Evolutionary conservation across 345 rosid genomes (phyloP), one percentile per base, ranked within the genome.

Genomic region (Populus ilicifolia): DNA sequence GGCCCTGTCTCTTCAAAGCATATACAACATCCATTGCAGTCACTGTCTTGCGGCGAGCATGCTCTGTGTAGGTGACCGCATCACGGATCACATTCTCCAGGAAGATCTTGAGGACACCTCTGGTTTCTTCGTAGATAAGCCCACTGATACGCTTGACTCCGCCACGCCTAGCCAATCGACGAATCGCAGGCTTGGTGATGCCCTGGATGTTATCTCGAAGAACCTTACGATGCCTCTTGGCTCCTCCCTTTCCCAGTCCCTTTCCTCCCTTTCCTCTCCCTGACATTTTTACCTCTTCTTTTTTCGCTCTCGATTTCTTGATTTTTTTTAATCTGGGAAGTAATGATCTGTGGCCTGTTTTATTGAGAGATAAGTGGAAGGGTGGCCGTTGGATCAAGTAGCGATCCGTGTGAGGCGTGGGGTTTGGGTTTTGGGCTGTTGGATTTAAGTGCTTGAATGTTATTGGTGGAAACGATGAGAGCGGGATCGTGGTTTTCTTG

Each of bases 1-100:
- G 67, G 67, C 67, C 67, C 36, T 64, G 67, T 21, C 67, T 64
- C 67, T 64, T 64, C 33, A 64, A 14, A 64, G 67, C 67, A 64
- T 64, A 64, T 17, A 64, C 67, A 10, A 64, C 67, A 30, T 64
- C 67, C 67, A 64, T 64, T 4, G 67, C 67, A 64, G 67, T 64
- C 67, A 64, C 67, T 4, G 67, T 64, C 20, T 64, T 64, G 0
- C 67, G 67, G 35, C 67, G 67, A 25, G 67, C 67, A 21, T 64
- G 67, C 67, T 64, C 67, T 14, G 61, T 54, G 61, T 54, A 54
- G 11, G 61, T 54, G 23, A 54, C 61, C 0, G 61, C 61, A 2
- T 54, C 61, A 2, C 61, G 61, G 21, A 54, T 54, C 61, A 54
- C 61, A 54, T 54, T 54, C 61, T 54, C 61, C 9, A 54, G 3